Evolutionary conservation across 2,329 filamentous ascomycete genomes (phyloP).

Genomic region (Diaporthe citriasiana): DNA sequence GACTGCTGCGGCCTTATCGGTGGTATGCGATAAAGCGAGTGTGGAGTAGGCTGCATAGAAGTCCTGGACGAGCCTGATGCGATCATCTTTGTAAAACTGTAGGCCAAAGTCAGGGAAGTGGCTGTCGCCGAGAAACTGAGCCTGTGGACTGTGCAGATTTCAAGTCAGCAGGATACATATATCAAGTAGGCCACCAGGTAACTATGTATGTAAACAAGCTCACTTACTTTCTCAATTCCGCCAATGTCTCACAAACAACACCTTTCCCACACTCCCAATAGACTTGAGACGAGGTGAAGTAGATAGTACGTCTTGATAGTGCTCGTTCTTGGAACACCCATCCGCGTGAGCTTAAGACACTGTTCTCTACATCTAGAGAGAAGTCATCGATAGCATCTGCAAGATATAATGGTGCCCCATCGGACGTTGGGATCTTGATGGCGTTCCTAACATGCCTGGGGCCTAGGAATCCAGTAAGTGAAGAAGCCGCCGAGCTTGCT

Average conservation of each 20-base stretch:
- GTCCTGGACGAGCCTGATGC: too few species aligned
- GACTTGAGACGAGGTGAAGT: conserved; percentile 52
- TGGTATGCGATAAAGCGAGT: neutral
- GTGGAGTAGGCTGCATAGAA: too few species aligned
- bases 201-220: too few species aligned
- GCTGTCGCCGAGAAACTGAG: too few species aligned
- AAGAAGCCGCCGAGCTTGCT: conserved; percentile 42
- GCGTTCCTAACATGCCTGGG: conserved; percentile 21
- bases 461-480: conserved; percentile 45
- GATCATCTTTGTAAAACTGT: too few species aligned
- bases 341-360: conserved; percentile 51
- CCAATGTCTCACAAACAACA: conserved; percentile 54
- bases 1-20: too few species aligned
- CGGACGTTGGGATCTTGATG: conserved; percentile 25
- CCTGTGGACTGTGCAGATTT: too few species aligned
- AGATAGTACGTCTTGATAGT: conserved; percentile 54
- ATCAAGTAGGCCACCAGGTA: too few species aligned
- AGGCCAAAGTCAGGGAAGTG: too few species aligned
- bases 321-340: conserved; percentile 58
- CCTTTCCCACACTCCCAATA: conserved; percentile 57
- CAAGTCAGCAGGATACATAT: too few species aligned
- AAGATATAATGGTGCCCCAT: conserved; percentile 44
- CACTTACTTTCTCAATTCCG: too few species aligned
- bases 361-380: conserved; percentile 49
- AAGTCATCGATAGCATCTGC: conserved; percentile 53